A percentile compares a stretch with the other conserved stretches of the same genome.
These are phyloP conservation scores for Durio zibethinus DNA, from an alignment of 345 rosid genomes.

Conservation along the genomic window DNA sequence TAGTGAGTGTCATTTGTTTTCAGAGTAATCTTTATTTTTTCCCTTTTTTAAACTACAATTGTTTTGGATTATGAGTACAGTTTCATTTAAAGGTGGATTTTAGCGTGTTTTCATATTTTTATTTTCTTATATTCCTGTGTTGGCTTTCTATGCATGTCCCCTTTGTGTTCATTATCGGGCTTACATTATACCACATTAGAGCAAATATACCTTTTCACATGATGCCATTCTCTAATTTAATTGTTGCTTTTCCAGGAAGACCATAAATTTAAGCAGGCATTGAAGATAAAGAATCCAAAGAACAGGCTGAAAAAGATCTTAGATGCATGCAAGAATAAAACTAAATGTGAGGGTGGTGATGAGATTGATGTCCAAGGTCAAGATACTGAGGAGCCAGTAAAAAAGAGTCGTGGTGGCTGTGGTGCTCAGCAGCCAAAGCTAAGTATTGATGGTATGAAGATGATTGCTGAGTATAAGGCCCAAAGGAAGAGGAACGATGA, in stretches of 20 bases:
- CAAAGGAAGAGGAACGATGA: slow-evolving; percentile 80
- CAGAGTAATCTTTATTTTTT: background rate
- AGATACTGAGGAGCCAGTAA: slow-evolving; percentile 74
- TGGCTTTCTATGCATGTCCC: background rate
- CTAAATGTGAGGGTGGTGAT: slow-evolving; percentile 88
- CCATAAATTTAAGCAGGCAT: slow-evolving; percentile 89
- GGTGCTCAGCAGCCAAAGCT: slow-evolving; percentile 89
- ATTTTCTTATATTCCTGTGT: background rate
- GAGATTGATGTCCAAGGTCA: slow-evolving; percentile 62
- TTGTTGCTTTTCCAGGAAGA: slow-evolving; percentile 63
- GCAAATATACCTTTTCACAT: background rate
- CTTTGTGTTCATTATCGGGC: background rate
- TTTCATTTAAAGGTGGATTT: background rate
- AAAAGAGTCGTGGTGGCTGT: slow-evolving; percentile 85
- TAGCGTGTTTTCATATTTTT: background rate
- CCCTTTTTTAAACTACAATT: background rate
- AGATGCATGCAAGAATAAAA: slow-evolving; percentile 87
- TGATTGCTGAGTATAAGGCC: slow-evolving; percentile 82
- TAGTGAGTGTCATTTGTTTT: background rate
- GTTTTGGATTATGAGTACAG: too few relatives aligned
- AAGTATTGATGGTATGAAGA: slow-evolving; percentile 93
- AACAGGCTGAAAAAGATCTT: slow-evolving; percentile 81
- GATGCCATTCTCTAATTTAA: slow-evolving; percentile 26
- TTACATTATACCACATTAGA: background rate
- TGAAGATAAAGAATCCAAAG: slow-evolving; percentile 90